A percentile compares a stretch with the other conserved stretches of the same genome.
Evolutionary conservation across 805 yeast species (phyloP).

Genomic region (Teunomyces pallodes): DNA sequence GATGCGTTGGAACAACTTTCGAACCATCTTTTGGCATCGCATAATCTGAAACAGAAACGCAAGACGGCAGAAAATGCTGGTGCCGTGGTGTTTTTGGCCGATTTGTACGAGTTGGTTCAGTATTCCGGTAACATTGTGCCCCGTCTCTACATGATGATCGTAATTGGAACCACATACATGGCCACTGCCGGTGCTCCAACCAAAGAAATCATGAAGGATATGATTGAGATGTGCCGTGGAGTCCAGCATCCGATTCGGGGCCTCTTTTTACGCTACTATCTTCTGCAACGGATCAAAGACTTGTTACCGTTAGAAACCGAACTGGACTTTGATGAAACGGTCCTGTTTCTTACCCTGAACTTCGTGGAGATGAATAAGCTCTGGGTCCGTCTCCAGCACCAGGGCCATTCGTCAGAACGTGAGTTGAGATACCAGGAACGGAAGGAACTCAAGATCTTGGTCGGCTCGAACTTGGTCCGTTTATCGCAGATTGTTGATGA

Average conservation of each 20-base stretch:
- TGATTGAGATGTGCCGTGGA: constrained; percentile 97
- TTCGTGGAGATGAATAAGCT: constrained; percentile 96
- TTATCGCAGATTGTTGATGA: constrained; percentile 81
- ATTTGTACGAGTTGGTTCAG: constrained; percentile 90
- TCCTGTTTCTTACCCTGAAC: constrained; percentile 77
- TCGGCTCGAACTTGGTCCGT: constrained; percentile 89
- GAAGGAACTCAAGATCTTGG: constrained; percentile 83
- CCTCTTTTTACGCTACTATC: constrained; percentile 81
- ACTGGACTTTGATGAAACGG: constrained; percentile 58
- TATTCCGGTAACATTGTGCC: constrained; percentile 94
- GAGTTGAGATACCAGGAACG: constrained; percentile 74
- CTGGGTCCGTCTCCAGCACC: constrained; percentile 96
- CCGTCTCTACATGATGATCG: constrained; percentile 88
- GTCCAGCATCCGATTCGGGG: constrained; percentile 96
- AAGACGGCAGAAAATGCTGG: not conserved
- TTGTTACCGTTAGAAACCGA: constrained; percentile 45
- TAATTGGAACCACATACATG: constrained; percentile 90
- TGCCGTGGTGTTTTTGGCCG: constrained; percentile 55
- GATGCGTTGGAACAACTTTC: constrained; percentile 77
- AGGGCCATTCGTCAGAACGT: constrained; percentile 85
- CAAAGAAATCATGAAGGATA: constrained; percentile 85
- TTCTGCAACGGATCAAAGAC: constrained; percentile 79
- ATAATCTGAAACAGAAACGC: constrained; percentile 56
- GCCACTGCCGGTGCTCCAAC: constrained; percentile 73
- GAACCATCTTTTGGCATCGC: constrained; percentile 60